Evolutionary conservation across 2,329 filamentous ascomycete species (phyloP), one percentile per base, ranked within the genome.

Genomic region (Cercospora berteroae): DNA sequence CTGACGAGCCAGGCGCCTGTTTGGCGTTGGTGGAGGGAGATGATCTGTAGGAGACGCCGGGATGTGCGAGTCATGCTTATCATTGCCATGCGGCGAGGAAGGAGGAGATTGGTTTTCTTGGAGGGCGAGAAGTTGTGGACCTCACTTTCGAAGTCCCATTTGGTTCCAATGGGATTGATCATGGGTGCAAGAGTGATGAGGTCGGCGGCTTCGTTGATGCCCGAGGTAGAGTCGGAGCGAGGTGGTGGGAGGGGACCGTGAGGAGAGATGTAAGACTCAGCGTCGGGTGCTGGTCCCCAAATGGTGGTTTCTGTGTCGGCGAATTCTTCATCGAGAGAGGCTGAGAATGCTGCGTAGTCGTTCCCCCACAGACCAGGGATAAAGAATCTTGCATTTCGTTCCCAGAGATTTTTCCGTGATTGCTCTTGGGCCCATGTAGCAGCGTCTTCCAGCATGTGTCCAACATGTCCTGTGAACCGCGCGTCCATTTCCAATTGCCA

Each of bases 401-500:
- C 89, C 89, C 89, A 91, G 9, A 91, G 78, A 5, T 88, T 88
- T 73, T 87, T 88, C 66, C 89, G 85, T 7, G 89, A 89, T 76
- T 91, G 89, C 68, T 83, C 84, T 77, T 84, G 84, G 27, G 86
- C 85, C 79, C 90, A 91, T 8, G 16, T 12, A 8, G 52, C 62
- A 18, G 50, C 62, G 5, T 84, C 80, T 29, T 81, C 81, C 6
- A 93, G 79, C 62, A 66, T 67, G 2, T 36, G 33, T 69, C 87
- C 87, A 72, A 88, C 86, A 66, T 92, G 86, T 5, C 92, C 91
- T 0, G 87, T 91, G 73, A 90, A 88, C 42, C 92, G 87, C 50
- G 90, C 87, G 77, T 94, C 91, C 86, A 94, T 91, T 77, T 94
- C 92, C 90, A 91, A 93, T 78, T 94, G 93, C 90, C 91, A 94